These are phyloP conservation scores for Spinellus fusiger DNA, from an alignment of 192 early-diverging fungal species.

Conservation along the genomic window DNA sequence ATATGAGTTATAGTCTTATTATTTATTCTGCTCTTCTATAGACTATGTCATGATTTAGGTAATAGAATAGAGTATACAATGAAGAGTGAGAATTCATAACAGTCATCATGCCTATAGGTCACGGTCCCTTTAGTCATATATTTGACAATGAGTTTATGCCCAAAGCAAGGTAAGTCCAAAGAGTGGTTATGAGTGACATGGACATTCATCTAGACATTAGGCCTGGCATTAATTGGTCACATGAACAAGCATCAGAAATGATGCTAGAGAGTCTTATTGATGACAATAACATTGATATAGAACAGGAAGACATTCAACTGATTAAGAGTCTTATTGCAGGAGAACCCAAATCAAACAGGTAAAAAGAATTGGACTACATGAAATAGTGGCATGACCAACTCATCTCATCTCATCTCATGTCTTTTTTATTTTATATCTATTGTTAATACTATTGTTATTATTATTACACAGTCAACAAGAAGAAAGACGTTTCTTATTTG, in stretches of 20 bases:
- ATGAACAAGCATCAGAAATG: conserved; percentile 76
- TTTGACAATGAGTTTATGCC: conserved; percentile 93
- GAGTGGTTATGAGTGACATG: neutral
- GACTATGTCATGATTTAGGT: conserved; percentile 87
- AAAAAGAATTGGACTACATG: neutral
- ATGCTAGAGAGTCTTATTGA: conserved; percentile 82
- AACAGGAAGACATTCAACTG: conserved; percentile 48
- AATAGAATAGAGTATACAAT: neutral
- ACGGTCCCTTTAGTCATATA: conserved; percentile 93
- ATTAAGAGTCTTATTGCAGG: conserved; percentile 75
- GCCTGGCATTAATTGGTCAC: conserved; percentile 55
- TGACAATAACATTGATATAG: conserved; percentile 64
- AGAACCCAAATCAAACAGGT: conserved; percentile 37
- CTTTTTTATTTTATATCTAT: neutral
- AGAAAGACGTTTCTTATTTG: conserved; percentile 76
- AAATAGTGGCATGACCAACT: neutral
- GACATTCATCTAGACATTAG: neutral
- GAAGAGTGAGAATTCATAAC: neutral
- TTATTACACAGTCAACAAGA: conserved; percentile 18
- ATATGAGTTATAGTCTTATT: neutral
- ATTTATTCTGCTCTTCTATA: neutral
- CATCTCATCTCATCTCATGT: neutral
- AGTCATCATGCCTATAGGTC: conserved; percentile 44
- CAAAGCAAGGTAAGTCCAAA: conserved; percentile 26
- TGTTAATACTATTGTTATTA: too few species aligned